phyloP scores from a whole-genome alignment of 2,329 filamentous ascomycete genomes.

The Hypoxylon sp. region DNA sequence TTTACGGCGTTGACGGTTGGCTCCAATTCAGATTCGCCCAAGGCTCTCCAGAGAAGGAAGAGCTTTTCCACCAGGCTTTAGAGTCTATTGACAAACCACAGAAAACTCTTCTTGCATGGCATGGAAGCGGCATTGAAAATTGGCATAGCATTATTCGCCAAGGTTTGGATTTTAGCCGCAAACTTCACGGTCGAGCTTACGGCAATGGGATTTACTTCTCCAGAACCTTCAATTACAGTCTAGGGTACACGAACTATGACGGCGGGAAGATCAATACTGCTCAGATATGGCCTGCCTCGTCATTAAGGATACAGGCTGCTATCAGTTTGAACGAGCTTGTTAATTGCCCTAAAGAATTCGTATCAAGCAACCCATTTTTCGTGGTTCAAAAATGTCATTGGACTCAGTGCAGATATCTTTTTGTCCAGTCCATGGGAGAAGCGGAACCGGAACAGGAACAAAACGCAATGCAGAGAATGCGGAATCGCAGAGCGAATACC shows the following conservation, averaged over 20 bases:
- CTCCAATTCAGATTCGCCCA: conserved; percentile 90
- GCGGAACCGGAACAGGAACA: no score
- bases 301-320: conserved; percentile 70
- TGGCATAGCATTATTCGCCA: conserved; percentile 93
- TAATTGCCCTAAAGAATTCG: conserved; percentile 77
- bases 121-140: conserved; percentile 81
- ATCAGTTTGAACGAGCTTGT: conserved; percentile 89
- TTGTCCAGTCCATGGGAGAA: conserved; percentile 59
- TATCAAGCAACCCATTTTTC: conserved; percentile 69
- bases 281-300: conserved; percentile 74
- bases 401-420: conserved; percentile 91
- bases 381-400: conserved; percentile 84
- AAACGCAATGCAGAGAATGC: no score
- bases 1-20: conserved; percentile 76
- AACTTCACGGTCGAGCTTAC: conserved; percentile 75
- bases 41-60: conserved; percentile 89
- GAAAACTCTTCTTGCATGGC: conserved; percentile 84
- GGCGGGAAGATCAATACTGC: not conserved
- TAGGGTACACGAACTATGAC: conserved; percentile 60
- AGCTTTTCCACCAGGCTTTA: conserved; percentile 77
- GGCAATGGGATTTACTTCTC: conserved; percentile 90
- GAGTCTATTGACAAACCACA: conserved; percentile 58
- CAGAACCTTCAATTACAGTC: conserved; percentile 68
- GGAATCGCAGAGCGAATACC: not conserved
- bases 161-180: conserved; percentile 79